Conservation (phyloP, 2,329 filamentous ascomycete species). For the Fusarium devonianum region DNA sequence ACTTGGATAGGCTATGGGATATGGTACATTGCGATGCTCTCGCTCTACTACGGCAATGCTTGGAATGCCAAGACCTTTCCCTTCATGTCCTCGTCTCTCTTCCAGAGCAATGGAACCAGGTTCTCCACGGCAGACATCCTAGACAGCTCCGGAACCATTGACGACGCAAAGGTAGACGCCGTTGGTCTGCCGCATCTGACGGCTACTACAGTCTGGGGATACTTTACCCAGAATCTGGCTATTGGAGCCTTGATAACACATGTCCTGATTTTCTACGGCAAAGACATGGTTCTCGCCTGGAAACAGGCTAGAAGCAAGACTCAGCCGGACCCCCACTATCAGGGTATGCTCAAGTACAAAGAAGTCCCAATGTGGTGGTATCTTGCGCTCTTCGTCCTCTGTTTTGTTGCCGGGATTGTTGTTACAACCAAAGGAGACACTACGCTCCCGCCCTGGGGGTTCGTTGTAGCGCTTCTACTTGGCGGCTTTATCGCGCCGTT, state of each 20-base stretch:
- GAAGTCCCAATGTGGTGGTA: conserved; percentile 51
- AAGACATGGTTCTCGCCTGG: neutral
- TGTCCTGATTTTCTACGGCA: conserved; percentile 30
- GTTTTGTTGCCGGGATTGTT: conserved; percentile 46
- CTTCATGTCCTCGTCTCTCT: conserved; percentile 44
- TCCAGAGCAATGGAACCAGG: conserved; percentile 37
- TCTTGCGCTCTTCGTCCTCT: conserved; percentile 40
- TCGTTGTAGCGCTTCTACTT: conserved; percentile 46
- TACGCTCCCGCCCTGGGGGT: conserved; percentile 48
- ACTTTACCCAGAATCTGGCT: conserved; percentile 44
- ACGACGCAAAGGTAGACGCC: conserved; percentile 37
- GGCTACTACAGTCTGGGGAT: conserved; percentile 39
- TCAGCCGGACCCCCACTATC: conserved; percentile 51
- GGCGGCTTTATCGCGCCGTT: conserved; percentile 48
- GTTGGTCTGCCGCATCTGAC: conserved; percentile 41
- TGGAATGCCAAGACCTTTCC: conserved; percentile 47
- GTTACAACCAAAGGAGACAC: conserved; percentile 47
- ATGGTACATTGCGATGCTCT: conserved; percentile 47
- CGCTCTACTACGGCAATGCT: conserved; percentile 51
- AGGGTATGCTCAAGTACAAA: conserved; percentile 50
- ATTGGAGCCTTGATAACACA: conserved; percentile 35
- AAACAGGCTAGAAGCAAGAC: conserved; percentile 27
- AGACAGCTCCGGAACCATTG: conserved; percentile 36
- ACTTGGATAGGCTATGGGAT: conserved; percentile 47
- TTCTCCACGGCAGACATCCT: conserved; percentile 35